phyloP scores from a whole-genome alignment of 2,329 filamentous ascomycete species.

The Arthroderma sp. region DNA sequence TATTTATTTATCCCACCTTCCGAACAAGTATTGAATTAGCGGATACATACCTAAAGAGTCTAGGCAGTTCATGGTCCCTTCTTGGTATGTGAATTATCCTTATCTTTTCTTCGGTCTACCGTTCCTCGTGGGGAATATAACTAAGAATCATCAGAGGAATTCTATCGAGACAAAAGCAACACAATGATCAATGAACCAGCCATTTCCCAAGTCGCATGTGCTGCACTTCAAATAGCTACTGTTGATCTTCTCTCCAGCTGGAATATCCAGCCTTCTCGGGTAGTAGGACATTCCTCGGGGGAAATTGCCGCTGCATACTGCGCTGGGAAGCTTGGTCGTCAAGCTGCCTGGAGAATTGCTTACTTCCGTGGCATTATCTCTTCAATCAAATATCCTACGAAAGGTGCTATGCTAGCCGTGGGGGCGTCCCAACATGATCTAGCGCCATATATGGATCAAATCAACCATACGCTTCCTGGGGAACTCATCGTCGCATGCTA shows the following conservation, averaged over 20 bases:
- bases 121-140: neutral
- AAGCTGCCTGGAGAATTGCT: constrained; percentile 16
- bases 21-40: constrained; percentile 7
- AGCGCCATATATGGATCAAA: neutral
- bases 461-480: neutral
- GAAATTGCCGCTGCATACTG: constrained; percentile 21
- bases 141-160: constrained; percentile 12
- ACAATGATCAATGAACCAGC: neutral
- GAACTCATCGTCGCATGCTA: constrained; percentile 11
- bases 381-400: neutral
- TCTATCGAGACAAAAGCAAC: neutral
- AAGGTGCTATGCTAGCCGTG: neutral
- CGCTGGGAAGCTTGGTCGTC: constrained; percentile 11
- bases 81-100: constrained; percentile 5
- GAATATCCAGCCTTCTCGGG: constrained; percentile 12
- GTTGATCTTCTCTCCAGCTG: constrained; percentile 16
- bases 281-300: constrained; percentile 20
- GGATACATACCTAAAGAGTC: constrained; percentile 7
- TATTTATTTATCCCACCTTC: constrained; percentile 12
- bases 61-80: constrained; percentile 11
- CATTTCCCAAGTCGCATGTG: constrained; percentile 16
- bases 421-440: neutral
- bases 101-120: no score
- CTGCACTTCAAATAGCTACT: constrained; percentile 17
- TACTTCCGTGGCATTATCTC: constrained; percentile 16